These are phyloP conservation scores for Globisporangium irregulare DNA, from an alignment of 352 stramenopile genomes.

Conservation along the genomic window DNA sequence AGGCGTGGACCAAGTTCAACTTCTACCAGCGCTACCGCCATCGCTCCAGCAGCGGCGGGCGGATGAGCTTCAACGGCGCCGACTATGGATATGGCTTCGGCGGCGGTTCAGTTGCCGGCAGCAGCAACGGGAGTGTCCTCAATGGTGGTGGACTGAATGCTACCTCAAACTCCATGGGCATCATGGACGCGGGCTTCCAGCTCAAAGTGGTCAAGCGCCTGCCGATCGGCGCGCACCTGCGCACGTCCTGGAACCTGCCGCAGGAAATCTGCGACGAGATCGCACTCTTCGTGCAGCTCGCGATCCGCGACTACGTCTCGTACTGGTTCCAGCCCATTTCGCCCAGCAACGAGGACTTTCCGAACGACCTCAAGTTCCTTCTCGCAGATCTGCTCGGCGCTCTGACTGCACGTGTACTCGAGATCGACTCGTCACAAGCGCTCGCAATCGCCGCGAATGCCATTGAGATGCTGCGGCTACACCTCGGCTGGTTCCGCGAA, in stretches of 20 bases:
- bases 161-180: background rate
- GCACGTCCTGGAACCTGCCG: constrained; percentile 54
- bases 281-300: constrained; percentile 39
- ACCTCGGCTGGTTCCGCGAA: constrained; percentile 80
- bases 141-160: background rate
- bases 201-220: constrained; percentile 55
- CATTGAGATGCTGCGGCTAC: constrained; percentile 63
- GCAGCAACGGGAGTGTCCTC: background rate
- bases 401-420: constrained; percentile 48
- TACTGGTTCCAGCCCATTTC: constrained; percentile 72
- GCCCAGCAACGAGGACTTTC: constrained; percentile 56
- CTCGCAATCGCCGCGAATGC: constrained; percentile 58
- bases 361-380: constrained; percentile 59
- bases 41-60: constrained; percentile 7
- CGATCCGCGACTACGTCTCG: constrained; percentile 57
- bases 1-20: constrained; percentile 42
- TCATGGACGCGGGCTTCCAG: constrained; percentile 44
- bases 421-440: constrained; percentile 68
- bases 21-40: constrained; percentile 55
- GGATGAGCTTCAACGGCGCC: constrained; percentile 10
- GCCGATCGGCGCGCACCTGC: constrained; percentile 56
- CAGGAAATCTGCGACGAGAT: constrained; percentile 64
- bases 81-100: background rate
- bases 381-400: constrained; percentile 63
- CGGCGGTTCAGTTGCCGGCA: background rate